Percentiles rank a stretch among this genome's conserved stretches.
Conservation (phyloP, 352 stramenopile genomes). For the Phytopythium helicoides region DNA sequence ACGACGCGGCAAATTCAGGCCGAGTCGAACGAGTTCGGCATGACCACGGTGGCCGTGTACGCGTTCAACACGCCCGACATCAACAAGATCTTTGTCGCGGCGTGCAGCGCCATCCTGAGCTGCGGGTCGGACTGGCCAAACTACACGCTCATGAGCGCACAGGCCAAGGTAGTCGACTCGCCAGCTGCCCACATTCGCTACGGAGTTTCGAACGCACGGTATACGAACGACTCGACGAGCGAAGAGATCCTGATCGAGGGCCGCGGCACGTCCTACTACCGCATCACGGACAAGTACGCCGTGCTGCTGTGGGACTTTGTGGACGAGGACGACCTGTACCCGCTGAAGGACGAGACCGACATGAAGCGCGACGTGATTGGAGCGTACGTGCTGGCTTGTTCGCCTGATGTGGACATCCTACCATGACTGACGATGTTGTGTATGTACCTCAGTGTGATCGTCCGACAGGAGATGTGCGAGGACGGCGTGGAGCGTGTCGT, state of each 20-base stretch:
- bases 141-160: slow-evolving; percentile 20
- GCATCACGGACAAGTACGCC: slow-evolving; percentile 19
- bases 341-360: slow-evolving; percentile 14
- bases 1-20: slow-evolving; percentile 18
- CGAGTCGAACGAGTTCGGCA: slow-evolving; percentile 18
- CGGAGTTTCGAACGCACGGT: slow-evolving; percentile 17
- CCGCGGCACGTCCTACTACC: slow-evolving; percentile 25
- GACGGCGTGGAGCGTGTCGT: slow-evolving; percentile 18
- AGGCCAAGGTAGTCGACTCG: slow-evolving; percentile 18
- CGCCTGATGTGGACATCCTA: not conserved
- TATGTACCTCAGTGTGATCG: slow-evolving; percentile 1
- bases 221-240: slow-evolving; percentile 15
- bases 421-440: not conserved
- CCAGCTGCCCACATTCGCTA: slow-evolving; percentile 22
- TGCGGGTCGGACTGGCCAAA: slow-evolving; percentile 25
- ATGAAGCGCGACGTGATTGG: slow-evolving; percentile 31
- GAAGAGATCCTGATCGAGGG: slow-evolving; percentile 18
- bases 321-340: slow-evolving; percentile 35
- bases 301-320: slow-evolving; percentile 45
- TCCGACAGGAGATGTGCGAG: slow-evolving; percentile 11
- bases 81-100: slow-evolving; percentile 19
- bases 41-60: slow-evolving; percentile 37
- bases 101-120: slow-evolving; percentile 19
- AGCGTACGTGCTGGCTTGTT: slow-evolving; percentile 18
- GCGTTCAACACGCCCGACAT: slow-evolving; percentile 27